A percentile compares a stretch with the other conserved stretches of the same genome.
These are phyloP conservation scores for Magnolia sinica DNA, from an alignment of 164 flowering plant genomes.

Conservation along the genomic window DNA sequence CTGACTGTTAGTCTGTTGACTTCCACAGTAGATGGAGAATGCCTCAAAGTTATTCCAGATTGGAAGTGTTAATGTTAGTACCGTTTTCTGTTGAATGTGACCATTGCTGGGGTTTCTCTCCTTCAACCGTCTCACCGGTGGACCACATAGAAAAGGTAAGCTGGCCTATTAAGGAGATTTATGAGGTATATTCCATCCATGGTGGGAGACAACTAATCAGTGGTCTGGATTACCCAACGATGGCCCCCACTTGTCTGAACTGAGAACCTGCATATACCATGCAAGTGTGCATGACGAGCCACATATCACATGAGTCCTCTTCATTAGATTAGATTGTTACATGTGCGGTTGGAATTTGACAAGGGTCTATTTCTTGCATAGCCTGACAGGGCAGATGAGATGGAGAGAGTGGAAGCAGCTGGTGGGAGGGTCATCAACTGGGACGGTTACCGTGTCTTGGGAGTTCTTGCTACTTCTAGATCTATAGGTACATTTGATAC, in stretches of 20 bases:
- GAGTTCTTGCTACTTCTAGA: constrained; percentile 88
- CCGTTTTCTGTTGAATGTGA: no score
- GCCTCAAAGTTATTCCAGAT: no score
- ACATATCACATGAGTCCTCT: no score
- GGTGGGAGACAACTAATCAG: not conserved
- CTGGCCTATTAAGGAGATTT: no score
- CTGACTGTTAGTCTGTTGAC: not conserved
- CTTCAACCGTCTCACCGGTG: no score
- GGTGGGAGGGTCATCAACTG: constrained; percentile 86
- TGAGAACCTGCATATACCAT: not conserved
- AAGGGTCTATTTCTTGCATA: constrained; percentile 18
- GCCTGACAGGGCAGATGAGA: constrained; percentile 83
- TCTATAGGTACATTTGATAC: constrained; percentile 55
- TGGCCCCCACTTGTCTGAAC: not conserved
- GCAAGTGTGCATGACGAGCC: not conserved
- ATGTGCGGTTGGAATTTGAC: not conserved
- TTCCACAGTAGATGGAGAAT: no score
- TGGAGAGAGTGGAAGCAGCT: constrained; percentile 71
- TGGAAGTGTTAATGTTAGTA: no score
- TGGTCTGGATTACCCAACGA: not conserved
- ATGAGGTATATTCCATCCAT: not conserved
- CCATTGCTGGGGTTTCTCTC: no score
- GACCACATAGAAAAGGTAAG: no score
- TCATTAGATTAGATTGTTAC: not conserved
- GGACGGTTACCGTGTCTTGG: constrained; percentile 71